Percentiles rank a stretch among this genome's conserved stretches.
phyloP scores from a whole-genome alignment of 2,329 filamentous ascomycete genomes.

The Ophiostoma perfectum region DNA sequence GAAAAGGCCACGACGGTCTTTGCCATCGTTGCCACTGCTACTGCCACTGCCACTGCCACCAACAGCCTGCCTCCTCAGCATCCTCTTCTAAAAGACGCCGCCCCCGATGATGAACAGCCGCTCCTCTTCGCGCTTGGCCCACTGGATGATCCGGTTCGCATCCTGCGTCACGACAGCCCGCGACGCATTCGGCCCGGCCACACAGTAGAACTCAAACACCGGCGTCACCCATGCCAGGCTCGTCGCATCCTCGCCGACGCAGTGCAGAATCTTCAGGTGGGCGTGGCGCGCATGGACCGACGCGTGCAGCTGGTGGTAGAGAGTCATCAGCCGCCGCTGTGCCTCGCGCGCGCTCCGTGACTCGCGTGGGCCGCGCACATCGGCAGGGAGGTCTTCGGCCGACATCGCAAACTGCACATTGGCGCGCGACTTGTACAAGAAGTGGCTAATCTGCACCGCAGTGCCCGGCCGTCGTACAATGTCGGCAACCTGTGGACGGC shows the following conservation, averaged over 20 bases:
- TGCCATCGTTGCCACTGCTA: neutral
- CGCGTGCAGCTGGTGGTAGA: slow-evolving; percentile 81
- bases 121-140: slow-evolving; percentile 88
- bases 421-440: slow-evolving; percentile 87
- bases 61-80: neutral
- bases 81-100: slow-evolving; percentile 61
- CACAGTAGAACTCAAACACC: slow-evolving; percentile 87
- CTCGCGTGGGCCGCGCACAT: slow-evolving; percentile 36
- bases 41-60: neutral
- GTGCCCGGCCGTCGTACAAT: slow-evolving; percentile 62
- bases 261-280: slow-evolving; percentile 81
- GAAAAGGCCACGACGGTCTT: neutral
- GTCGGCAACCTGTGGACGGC: slow-evolving; percentile 66
- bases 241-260: slow-evolving; percentile 66
- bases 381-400: slow-evolving; percentile 57
- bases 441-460: slow-evolving; percentile 68
- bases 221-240: slow-evolving; percentile 88
- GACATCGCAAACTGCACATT: slow-evolving; percentile 98
- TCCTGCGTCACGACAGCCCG: slow-evolving; percentile 68
- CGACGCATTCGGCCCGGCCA: slow-evolving; percentile 70
- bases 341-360: slow-evolving; percentile 41
- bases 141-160: slow-evolving; percentile 84
- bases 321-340: slow-evolving; percentile 67
- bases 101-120: slow-evolving; percentile 94
- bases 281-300: slow-evolving; percentile 78